Percentiles rank a stretch among this genome's conserved stretches.
phyloP scores from a whole-genome alignment of 2,329 filamentous ascomycete species.

The Akanthomyces lecanii region DNA sequence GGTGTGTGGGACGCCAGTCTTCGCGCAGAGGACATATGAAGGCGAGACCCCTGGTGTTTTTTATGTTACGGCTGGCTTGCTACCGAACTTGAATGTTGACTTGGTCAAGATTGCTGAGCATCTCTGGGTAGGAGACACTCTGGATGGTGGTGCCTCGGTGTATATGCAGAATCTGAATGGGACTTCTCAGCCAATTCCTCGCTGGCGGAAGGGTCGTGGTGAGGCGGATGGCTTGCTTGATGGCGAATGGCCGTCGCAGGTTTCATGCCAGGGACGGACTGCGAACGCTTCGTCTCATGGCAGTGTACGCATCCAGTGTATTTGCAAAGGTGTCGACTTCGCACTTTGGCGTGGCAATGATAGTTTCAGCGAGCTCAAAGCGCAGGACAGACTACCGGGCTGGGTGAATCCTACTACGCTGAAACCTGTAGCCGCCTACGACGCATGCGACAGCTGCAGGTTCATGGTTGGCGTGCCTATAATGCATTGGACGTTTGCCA shows the following conservation, averaged over 20 bases:
- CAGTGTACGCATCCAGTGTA: conserved; percentile 38
- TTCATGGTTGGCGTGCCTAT: conserved; percentile 39
- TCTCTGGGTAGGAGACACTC: conserved; percentile 46
- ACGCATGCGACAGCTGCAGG: conserved; percentile 46
- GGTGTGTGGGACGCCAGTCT: conserved; percentile 41
- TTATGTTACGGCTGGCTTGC: conserved; percentile 35
- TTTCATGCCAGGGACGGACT: conserved; percentile 17
- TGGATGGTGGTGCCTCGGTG: conserved; percentile 46
- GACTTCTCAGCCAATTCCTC: conserved; percentile 23
- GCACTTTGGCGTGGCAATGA: conserved; percentile 32
- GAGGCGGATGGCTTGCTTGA: conserved; percentile 25
- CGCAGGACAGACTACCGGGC: conserved; percentile 31
- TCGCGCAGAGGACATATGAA: conserved; percentile 30
- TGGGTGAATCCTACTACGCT: conserved; percentile 41
- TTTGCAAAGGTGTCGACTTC: conserved; percentile 43
- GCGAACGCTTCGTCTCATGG: conserved; percentile 20
- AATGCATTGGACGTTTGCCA: conserved; percentile 41
- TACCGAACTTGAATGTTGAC: conserved; percentile 28
- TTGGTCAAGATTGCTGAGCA: conserved; percentile 35
- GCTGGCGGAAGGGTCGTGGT: conserved; percentile 27
- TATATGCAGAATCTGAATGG: conserved; percentile 39
- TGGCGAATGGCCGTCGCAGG: conserved; percentile 27
- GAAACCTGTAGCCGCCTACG: conserved; percentile 37
- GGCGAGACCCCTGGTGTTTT: conserved; percentile 14
- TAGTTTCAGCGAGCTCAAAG: conserved; percentile 27